These are phyloP conservation scores for Naganishia vaughanmartiniae DNA, from an alignment of 768 basidiomycete species.

Conservation along the genomic window DNA sequence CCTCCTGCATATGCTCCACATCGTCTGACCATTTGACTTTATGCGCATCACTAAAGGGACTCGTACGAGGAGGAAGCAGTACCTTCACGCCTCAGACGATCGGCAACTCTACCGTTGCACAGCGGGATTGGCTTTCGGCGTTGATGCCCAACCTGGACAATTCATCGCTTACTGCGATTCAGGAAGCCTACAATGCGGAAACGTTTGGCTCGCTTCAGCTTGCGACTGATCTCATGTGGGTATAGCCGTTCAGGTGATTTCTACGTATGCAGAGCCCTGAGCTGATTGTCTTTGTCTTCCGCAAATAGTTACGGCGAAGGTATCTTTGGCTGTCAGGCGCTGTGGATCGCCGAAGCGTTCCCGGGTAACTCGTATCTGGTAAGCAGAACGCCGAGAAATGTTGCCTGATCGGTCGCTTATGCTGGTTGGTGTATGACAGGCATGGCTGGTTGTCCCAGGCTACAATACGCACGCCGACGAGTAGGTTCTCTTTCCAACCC, in stretches of 20 bases:
- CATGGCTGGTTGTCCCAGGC: conserved; percentile 15
- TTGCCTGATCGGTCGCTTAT: background rate
- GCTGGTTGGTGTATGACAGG: background rate
- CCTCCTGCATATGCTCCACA: too few relatives aligned
- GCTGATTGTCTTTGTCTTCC: background rate
- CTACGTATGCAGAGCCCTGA: too few relatives aligned
- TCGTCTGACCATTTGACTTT: background rate
- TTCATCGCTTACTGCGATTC: background rate
- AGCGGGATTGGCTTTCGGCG: background rate
- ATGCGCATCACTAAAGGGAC: background rate
- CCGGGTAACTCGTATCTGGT: conserved; percentile 14
- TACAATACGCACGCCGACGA: conserved; percentile 12
- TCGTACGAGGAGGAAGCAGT: background rate
- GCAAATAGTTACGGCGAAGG: conserved; percentile 18
- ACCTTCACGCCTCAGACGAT: conserved; percentile 12
- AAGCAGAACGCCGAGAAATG: background rate
- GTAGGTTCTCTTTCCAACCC: background rate
- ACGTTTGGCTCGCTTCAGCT: conserved; percentile 20
- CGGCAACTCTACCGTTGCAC: conserved; percentile 7
- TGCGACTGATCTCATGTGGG: conserved; percentile 21
- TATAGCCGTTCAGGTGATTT: background rate
- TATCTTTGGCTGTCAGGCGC: conserved; percentile 16
- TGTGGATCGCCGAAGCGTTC: conserved; percentile 25
- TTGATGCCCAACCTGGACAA: background rate
- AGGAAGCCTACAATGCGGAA: conserved; percentile 1